Base-by-base conservation (phyloP, 2,329 filamentous ascomycete genomes). In the Conoideocrella luteorostrata region DNA sequence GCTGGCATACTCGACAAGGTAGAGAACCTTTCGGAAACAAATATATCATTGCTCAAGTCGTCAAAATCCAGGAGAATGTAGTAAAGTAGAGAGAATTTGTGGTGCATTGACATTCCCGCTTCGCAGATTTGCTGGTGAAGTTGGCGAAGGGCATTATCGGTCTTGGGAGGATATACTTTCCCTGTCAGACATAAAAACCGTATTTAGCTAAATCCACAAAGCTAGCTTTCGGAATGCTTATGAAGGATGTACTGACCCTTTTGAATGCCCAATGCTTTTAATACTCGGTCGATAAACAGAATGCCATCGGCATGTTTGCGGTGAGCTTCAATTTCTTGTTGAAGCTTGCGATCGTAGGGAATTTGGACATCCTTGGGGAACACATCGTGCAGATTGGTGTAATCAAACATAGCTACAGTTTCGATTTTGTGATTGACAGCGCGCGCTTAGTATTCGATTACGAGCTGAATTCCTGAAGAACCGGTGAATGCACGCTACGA, bases 31-130 rank as follows among this genome's bases (percentile, higher is more conserved):
- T 73, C 71, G 2, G 80, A 71, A 6, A 69, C 56, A 28, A 75
- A 70, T 15, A 73, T 64, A 4, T 72, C 70, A 17, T 71, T 70
- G 41, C 75, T 70, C 22, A 68, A 63, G 30, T 69, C 64, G 55
- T 84, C 78, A 57, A 84, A 78, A 60, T 94, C 87, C 56, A 88
- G 82, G 3, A 94, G 74, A 30, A 94, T 70, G 61, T 94, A 95
- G 70, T 87, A 94, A 50, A 94, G 72, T 38, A 93, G 75, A 15
- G 88, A 87, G 52, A 89, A 80, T 62, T 90, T 90, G 67, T 90
- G 83, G 61, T 90, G 84, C 43, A 78, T 72, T 7, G 83, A 77
- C 52, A 84, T 80, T 39, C 68, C 69, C 43, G 68, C 78, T 21
- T 79, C 73, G 60, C 82, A 76, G 50, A 95, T 82, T 47, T 81